A percentile compares a stretch with the other conserved stretches of the same genome.
These are phyloP conservation scores for Erodium trifolium DNA, from an alignment of 441 rosid genomes.

Conservation along the genomic window DNA sequence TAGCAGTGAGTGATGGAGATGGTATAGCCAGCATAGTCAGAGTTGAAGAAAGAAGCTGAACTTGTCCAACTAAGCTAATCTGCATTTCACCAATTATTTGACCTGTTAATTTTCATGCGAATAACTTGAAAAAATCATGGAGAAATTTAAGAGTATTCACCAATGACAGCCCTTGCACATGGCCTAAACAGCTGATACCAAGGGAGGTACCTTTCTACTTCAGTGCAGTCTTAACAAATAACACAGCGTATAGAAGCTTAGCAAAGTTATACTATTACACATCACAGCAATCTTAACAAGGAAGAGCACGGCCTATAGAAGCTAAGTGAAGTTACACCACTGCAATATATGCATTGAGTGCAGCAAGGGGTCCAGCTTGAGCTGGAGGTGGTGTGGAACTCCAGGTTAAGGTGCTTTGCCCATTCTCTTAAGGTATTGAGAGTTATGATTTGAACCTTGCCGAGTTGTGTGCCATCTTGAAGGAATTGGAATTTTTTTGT, in stretches of 20 bases:
- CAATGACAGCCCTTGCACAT: conserved; percentile 15
- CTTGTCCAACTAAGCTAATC: conserved; percentile 78
- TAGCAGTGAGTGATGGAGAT: conserved; percentile 87
- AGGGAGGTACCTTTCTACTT: not conserved
- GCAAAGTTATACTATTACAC: not conserved
- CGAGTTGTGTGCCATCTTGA: not conserved
- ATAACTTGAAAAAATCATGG: conserved; percentile 17
- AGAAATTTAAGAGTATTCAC: conserved; percentile 16
- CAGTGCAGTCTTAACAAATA: conserved; percentile 2
- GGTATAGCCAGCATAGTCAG: conserved; percentile 93
- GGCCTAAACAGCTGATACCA: conserved; percentile 13
- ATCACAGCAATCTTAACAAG: conserved; percentile 3
- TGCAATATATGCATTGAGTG: conserved; percentile 1
- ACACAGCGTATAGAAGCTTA: not conserved
- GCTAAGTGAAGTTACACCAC: conserved; percentile 10
- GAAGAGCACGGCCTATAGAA: conserved; percentile 7
- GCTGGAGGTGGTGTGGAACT: not conserved
- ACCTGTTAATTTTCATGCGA: conserved; percentile 16
- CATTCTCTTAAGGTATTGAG: not conserved
- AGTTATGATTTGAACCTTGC: not conserved
- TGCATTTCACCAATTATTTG: conserved; percentile 35
- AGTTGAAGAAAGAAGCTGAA: conserved; percentile 92
- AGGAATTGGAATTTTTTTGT: not conserved
- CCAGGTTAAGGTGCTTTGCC: not conserved
- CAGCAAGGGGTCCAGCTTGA: conserved; percentile 2